Conservation (phyloP, 2,329 filamentous ascomycete genomes). For the Coniochaeta hoffmannii region DNA sequence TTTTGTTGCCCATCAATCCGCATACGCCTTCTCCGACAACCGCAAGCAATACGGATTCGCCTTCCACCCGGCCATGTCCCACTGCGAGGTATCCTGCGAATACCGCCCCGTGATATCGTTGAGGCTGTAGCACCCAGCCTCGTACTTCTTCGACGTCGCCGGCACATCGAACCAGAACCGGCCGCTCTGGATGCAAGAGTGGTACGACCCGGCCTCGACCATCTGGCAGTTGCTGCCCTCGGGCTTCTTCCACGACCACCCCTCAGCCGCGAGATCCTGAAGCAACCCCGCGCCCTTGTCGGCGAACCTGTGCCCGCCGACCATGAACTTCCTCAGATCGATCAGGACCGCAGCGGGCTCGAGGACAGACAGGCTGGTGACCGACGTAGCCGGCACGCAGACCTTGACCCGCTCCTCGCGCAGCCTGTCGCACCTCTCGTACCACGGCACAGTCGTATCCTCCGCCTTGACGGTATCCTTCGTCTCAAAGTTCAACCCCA, state of each 20-base stretch:
- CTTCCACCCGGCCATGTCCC: slow-evolving; percentile 1
- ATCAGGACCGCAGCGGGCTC: not conserved
- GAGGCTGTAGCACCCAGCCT: not conserved
- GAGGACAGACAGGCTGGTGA: not conserved
- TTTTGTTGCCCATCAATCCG: not conserved
- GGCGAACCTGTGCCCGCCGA: not conserved
- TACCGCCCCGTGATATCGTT: not conserved
- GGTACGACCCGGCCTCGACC: not conserved
- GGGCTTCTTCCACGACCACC: not conserved
- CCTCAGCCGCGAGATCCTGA: not conserved
- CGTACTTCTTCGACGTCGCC: not conserved
- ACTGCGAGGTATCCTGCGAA: not conserved
- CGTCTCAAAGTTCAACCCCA: slow-evolving; percentile 6
- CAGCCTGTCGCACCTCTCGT: slow-evolving; percentile 1
- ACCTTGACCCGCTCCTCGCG: not conserved
- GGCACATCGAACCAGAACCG: not conserved
- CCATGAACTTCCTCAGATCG: not conserved
- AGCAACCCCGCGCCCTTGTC: not conserved
- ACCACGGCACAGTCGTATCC: not conserved
- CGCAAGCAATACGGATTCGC: not conserved
- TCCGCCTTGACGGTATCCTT: not conserved
- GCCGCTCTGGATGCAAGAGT: not conserved
- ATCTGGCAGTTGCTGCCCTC: not conserved
- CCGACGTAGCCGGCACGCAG: not conserved
- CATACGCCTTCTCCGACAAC: not conserved